Conservation (phyloP, 345 rosid genomes). For the Euclidium syriacum region DNA sequence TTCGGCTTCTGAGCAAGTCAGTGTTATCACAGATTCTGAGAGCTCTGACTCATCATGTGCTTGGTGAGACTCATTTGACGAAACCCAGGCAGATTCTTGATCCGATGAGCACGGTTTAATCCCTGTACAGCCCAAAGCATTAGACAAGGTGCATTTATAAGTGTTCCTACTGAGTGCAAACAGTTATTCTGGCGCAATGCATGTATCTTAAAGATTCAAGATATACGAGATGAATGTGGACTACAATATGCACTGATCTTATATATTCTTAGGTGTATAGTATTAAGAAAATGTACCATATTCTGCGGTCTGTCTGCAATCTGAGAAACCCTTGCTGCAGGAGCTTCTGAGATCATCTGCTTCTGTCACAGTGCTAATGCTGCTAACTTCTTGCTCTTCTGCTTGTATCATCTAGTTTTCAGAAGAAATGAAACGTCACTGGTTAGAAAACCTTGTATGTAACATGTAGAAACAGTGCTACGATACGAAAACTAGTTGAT, state of each 20-base stretch:
- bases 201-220: conserved; percentile 3
- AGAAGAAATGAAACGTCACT: conserved; percentile 1
- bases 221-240: neutral
- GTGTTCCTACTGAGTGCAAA: neutral
- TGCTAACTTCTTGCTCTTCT: conserved; percentile 41
- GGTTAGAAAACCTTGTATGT: neutral
- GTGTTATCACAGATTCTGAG: conserved; percentile 32
- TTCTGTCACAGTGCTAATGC: conserved; percentile 40
- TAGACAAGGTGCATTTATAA: conserved; percentile 2
- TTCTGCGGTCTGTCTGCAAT: conserved; percentile 19
- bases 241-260: neutral
- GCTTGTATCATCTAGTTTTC: conserved; percentile 10
- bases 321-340: conserved; percentile 35
- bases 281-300: conserved; percentile 6
- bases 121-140: conserved; percentile 18
- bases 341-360: conserved; percentile 38
- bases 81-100: conserved; percentile 23
- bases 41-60: conserved; percentile 27
- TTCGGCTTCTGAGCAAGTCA: conserved; percentile 18
- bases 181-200: neutral
- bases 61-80: conserved; percentile 28
- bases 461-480: neutral
- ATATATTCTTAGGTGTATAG: neutral
- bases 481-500: neutral
- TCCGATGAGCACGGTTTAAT: conserved; percentile 13